Evolutionary conservation across 331 rosid species (phyloP), one percentile per base, ranked within the genome.

Genomic region (Stylosanthes scabra): DNA sequence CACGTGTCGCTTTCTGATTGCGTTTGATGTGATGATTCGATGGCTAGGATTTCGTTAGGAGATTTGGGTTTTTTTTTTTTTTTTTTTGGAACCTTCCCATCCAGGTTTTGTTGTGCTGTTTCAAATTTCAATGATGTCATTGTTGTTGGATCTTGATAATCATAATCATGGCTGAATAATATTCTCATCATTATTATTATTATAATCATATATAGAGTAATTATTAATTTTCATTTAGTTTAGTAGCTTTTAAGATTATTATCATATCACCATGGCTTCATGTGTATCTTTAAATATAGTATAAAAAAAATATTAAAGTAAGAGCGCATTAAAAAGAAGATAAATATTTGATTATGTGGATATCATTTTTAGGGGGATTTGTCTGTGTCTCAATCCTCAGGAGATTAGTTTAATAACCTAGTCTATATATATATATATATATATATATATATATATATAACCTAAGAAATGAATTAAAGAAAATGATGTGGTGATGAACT

Each of bases 1-100:
- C 15, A 83, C 89, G 88, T 91, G 94, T 68, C 83, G 0, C 1
- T 0, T 9, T 62, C 0, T 72, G 0, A 47, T 78, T 90, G 69
- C 71, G 0, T 40, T 7, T 9, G 9, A 77, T 42, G 47, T 3
- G 9, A 37, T 7, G 7, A 11, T 77, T 70, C 14, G 8, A 64
- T 3, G 82, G 78, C 4, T 75, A 64, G 13, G 73, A 80, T 79
- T 79, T 34, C 27, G 31, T 71, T 41, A 25, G 46, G 12, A 25
- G n/a, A 45, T 63, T 77, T 29, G n/a, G n/a, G 5, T 25, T 13
- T 75, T 16, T 28, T 52, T 7, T 55, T 7, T 55, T 42, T 58
- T 59, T n/a, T n/a, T n/a, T n/a, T n/a, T n/a, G 71, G 56, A 76
- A 10, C 31, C 40, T 31, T 72, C 74, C 54, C 16, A 11, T 68